These are phyloP conservation scores for Candida yuanshanica DNA, from an alignment of 805 yeast species.

Conservation along the genomic window DNA sequence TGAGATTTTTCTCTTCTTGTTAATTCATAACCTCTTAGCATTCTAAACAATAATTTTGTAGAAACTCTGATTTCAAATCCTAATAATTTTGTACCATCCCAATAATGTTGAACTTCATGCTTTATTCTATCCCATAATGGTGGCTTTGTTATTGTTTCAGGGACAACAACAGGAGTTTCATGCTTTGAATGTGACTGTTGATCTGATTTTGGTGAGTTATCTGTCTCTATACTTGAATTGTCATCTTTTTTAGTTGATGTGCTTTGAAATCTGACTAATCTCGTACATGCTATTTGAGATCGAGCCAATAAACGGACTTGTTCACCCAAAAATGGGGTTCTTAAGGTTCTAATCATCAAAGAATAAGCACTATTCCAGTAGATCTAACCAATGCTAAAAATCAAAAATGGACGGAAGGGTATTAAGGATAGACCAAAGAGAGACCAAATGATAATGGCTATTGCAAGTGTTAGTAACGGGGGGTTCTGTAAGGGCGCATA, in stretches of 20 bases:
- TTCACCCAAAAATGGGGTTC: background rate
- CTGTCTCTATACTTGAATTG: background rate
- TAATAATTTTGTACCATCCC: slow-evolving; percentile 92
- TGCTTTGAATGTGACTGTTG: no score
- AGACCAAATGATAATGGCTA: no score
- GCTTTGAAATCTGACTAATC: slow-evolving; percentile 4
- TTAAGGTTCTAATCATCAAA: background rate
- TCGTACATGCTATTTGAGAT: background rate
- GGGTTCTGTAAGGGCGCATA: no score
- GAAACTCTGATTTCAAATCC: slow-evolving; percentile 89
- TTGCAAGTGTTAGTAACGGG: no score
- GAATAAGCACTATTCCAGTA: no score
- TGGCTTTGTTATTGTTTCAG: slow-evolving; percentile 29
- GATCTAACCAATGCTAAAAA: no score
- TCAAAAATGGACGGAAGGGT: no score
- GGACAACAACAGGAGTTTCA: no score
- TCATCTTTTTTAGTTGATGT: background rate
- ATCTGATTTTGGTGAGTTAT: no score
- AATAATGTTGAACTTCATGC: slow-evolving; percentile 85
- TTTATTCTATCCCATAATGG: slow-evolving; percentile 80
- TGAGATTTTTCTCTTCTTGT: slow-evolving; percentile 88
- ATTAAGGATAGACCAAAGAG: no score
- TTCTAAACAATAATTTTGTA: slow-evolving; percentile 69
- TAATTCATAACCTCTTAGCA: slow-evolving; percentile 86
- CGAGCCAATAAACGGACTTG: background rate